Base-by-base conservation (phyloP, 768 basidiomycete species). In the Gloeophyllum trabeum region DNA sequence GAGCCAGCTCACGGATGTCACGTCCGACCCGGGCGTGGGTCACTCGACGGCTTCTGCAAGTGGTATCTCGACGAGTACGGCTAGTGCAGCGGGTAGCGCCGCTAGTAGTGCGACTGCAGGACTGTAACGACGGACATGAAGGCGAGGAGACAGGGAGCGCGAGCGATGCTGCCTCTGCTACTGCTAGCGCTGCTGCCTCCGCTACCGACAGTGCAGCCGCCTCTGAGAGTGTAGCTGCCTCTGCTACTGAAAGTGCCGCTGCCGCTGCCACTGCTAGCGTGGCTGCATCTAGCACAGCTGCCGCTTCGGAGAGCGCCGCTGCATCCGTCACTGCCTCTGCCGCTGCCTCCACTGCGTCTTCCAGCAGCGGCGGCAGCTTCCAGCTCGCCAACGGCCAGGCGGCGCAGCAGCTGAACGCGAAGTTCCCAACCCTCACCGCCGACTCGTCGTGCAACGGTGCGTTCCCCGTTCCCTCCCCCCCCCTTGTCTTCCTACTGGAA, bases 1-100 rank as follows among this genome's bases (percentile, higher is more conserved):
- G 14, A 35, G 54, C 18, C 72, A 76, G 54, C 54, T 73, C 6
- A 48, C 54, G 22, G 56, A 57, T 37, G 46, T 62, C 30, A 58
- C 59, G 1, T 54, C 61, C 21, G 53, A 57, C 46, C 63, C 69
- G 24, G 66, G 69, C 48, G 44, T 35, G 28, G 46, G 40, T 10
- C 24, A 40, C 16, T 39, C n/a, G n/a, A n/a, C n/a, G n/a, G n/a
- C n/a, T n/a, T n/a, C n/a, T n/a, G n/a, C n/a, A n/a, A n/a, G n/a
- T n/a, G n/a, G n/a, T n/a, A n/a, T n/a, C n/a, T n/a, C n/a, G n/a
- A n/a, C n/a, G n/a, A n/a, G n/a, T n/a, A n/a, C n/a, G n/a, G n/a
- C n/a, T n/a, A n/a, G n/a, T n/a, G n/a, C n/a, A n/a, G n/a, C n/a
- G n/a, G n/a, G n/a, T n/a, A n/a, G n/a, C n/a, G n/a, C n/a, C n/a